Conservation (phyloP, 2,329 filamentous ascomycete genomes). For the Verticillium longisporum region DNA sequence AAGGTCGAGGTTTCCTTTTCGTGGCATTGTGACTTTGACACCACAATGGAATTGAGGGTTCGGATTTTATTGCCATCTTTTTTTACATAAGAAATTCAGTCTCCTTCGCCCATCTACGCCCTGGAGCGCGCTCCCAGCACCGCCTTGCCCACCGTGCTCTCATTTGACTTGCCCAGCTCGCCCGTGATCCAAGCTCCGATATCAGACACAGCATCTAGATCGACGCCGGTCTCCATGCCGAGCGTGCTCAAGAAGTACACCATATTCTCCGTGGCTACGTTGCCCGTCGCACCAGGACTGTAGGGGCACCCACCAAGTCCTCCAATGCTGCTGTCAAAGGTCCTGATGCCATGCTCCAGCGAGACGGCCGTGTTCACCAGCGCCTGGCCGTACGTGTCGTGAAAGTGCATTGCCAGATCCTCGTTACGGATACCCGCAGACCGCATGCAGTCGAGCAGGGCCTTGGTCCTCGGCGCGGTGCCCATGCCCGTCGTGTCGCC, state of each 20-base stretch:
- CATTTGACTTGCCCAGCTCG: slow-evolving; percentile 56
- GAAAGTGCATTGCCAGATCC: slow-evolving; percentile 77
- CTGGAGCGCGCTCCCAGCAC: slow-evolving; percentile 42
- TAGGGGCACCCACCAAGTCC: slow-evolving; percentile 82
- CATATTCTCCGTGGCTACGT: slow-evolving; percentile 78
- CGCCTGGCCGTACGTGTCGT: slow-evolving; percentile 83
- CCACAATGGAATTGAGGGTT: too few species aligned
- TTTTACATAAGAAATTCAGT: not conserved
- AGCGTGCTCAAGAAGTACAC: slow-evolving; percentile 71
- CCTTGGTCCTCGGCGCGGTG: slow-evolving; percentile 63
- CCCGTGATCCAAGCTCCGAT: slow-evolving; percentile 67
- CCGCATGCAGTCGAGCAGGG: slow-evolving; percentile 56
- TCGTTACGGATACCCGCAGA: slow-evolving; percentile 62
- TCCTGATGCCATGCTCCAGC: slow-evolving; percentile 69
- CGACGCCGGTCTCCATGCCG: slow-evolving; percentile 68
- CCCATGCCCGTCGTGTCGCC: slow-evolving; percentile 91
- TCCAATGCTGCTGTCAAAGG: slow-evolving; percentile 73
- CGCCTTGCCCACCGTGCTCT: slow-evolving; percentile 62
- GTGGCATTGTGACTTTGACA: too few species aligned
- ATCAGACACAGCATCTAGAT: slow-evolving; percentile 58
- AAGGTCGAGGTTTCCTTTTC: too few species aligned
- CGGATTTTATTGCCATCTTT: too few species aligned
- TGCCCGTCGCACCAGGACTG: slow-evolving; percentile 78
- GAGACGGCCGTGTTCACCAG: slow-evolving; percentile 75
- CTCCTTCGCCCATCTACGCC: not conserved